Evolutionary conservation across 495 filamentous ascomycete species (phyloP), one percentile per base, ranked within the genome.

Genomic region (Jackrogersella multiformis): DNA sequence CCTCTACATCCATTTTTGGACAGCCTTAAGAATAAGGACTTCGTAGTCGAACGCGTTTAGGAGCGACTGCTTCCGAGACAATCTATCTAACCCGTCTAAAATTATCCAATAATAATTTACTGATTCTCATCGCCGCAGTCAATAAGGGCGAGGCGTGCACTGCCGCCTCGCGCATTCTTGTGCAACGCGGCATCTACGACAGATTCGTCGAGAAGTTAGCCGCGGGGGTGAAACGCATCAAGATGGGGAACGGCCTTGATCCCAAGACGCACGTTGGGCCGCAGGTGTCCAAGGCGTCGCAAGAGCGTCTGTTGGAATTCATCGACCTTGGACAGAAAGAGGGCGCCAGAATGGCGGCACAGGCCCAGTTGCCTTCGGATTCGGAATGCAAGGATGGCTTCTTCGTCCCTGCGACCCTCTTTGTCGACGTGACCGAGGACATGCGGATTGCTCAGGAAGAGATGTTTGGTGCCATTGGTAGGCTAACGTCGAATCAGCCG

Each of bases 391-490:
- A 88, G 79, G 83, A 88, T 59, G 84, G 84, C 2, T 85, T 84
- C 75, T 87, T 82, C 72, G 80, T 86, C 56, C 76, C 80, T 51
- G 87, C 88, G 4, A 89, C 87, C 5, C 76, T 89, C 63, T 89
- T 90, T 78, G 88, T 84, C 24, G 76, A 85, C 57, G 88, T 88
- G 70, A 87, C 77, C 46, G 86, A 89, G 62, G 64, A 74, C 70
- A 89, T 89, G 87, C 79, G 77, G 35, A 89, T 89, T 72, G 83
- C 82, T 57, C 80, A 82, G 34, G 87, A 89, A 73, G 88, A 90
- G 68, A 87, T 90, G 56, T 90, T 90, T 55, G 88, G 88, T 2
- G 88, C 88, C 9, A 87, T 90, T 70, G 87, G 69, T 65, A 53
- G 49, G 61, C 39, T 32, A 18, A 20, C 28, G 13, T 16, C 5